Conservation (phyloP, 2,329 filamentous ascomycete genomes). For the Hypoxylon sp. region DNA sequence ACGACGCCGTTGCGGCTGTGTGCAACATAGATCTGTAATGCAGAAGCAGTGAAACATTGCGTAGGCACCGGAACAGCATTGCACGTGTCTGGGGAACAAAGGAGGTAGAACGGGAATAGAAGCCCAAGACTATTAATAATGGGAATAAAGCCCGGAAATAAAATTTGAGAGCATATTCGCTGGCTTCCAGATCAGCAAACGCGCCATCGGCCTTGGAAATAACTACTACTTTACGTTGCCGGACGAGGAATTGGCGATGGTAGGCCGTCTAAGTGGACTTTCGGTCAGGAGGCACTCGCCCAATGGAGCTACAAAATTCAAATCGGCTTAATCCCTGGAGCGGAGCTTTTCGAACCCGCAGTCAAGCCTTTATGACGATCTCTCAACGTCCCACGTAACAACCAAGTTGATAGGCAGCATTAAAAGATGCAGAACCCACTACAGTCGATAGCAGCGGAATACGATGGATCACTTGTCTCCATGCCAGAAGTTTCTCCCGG, state of each 20-base stretch:
- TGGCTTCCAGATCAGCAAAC: neutral
- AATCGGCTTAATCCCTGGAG: neutral
- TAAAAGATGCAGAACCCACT: conserved; percentile 3
- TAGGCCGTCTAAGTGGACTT: neutral
- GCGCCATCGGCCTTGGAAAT: conserved; percentile 3
- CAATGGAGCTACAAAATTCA: neutral
- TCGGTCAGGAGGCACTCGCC: conserved; percentile 2
- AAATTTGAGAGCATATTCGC: neutral
- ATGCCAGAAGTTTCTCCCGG: neutral
- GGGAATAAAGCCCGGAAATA: conserved; percentile 8
- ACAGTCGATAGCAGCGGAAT: neutral
- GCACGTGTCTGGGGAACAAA: conserved; percentile 9
- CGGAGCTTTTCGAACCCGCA: neutral
- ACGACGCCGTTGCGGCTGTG: conserved; percentile 8
- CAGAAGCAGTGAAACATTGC: conserved; percentile 21
- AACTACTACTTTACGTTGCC: conserved; percentile 1
- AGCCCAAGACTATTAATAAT: neutral
- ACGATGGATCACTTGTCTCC: neutral
- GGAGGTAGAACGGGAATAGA: conserved; percentile 12
- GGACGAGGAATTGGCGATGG: neutral
- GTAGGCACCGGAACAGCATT: conserved; percentile 5
- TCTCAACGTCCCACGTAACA: neutral
- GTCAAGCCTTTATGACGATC: neutral
- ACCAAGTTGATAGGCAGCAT: neutral
- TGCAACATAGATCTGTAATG: conserved; percentile 14